These are phyloP conservation scores for Stenocarpella maydis DNA, from an alignment of 2,329 filamentous ascomycete species.

Conservation along the genomic window DNA sequence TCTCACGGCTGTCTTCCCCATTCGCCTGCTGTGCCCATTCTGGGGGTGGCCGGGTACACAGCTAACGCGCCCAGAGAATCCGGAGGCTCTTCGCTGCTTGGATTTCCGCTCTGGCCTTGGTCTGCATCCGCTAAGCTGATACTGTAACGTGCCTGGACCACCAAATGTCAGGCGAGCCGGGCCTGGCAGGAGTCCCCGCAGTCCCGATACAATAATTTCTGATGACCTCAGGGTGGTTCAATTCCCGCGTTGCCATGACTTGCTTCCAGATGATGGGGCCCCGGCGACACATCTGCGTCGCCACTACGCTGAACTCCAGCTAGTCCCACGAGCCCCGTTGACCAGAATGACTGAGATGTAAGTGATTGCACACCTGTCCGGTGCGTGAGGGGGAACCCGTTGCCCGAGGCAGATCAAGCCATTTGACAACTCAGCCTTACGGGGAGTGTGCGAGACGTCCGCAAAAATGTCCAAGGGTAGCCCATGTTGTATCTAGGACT, in stretches of 20 bases:
- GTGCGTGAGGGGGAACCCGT: background rate
- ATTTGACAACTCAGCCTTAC: conserved; percentile 15
- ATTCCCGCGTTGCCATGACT: background rate
- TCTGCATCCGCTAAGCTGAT: background rate
- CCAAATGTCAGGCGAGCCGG: background rate
- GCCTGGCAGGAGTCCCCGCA: background rate
- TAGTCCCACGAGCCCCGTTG: background rate
- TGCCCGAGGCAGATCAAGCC: background rate
- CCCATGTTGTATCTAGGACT: conserved; percentile 10
- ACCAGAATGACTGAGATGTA: background rate
- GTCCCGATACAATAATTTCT: background rate
- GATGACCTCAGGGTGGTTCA: conserved; percentile 30
- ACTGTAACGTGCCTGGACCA: background rate
- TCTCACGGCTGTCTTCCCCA: conserved; percentile 31
- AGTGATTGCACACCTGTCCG: background rate
- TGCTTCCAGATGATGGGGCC: background rate
- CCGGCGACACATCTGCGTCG: conserved; percentile 17
- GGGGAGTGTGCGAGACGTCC: conserved; percentile 14
- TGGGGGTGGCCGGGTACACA: background rate
- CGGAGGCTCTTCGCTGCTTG: background rate
- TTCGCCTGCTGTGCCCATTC: conserved; percentile 18
- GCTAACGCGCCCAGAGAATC: background rate
- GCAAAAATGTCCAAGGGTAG: background rate
- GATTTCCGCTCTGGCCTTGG: background rate
- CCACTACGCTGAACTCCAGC: background rate